Base-by-base conservation (phyloP, 352 stramenopile genomes). In the Pythium pyrilobum region DNA sequence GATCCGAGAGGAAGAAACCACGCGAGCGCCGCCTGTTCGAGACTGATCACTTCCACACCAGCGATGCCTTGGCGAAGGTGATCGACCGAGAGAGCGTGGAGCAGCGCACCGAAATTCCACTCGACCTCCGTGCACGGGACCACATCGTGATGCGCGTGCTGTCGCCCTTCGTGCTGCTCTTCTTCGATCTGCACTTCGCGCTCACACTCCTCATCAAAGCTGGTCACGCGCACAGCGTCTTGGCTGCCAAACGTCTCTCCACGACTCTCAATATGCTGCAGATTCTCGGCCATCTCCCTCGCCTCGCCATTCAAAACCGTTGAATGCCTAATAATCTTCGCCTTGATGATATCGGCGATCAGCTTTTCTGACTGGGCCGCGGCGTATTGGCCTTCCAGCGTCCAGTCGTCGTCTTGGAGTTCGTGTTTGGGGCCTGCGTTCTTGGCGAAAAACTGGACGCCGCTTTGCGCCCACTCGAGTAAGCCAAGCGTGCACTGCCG, bases 381-480 rank as follows among this genome's bases (percentile, higher is more conserved):
- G 23, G 57, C 56, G 18, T 85, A 87, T 24, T 82, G 40, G 2
- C 38, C 54, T 24, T 76, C 57, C 0, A 87, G 53, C 0, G 57
- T 68, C 76, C 74, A 87, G 50, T 87, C 44, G 8, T 89, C 77
- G 18, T 64, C 42, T 4, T 81, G 45, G 12, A 81, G 18, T 31
- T 83, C 77, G 1, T 40, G 29, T 1, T 40, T 36, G 20, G 27
- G n/a, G 8, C 70, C 25, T 0, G 57, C 28, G 18, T 67, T 54
- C 21, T 71, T 72, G 16, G 67, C 61, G n/a, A 58, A 63, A 21
- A 74, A 95, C 38, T 92, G 75, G 33, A 94, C 59, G 0, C 82
- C 84, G 55, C 88, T 92, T 20, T 71, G 52, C 15, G 81, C 75
- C 86, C 89, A 97, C 56, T 91, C 84, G 0, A 85, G 44, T 20